Base-by-base conservation (phyloP, 83 land plant species). In the Thuja plicata region DNA sequence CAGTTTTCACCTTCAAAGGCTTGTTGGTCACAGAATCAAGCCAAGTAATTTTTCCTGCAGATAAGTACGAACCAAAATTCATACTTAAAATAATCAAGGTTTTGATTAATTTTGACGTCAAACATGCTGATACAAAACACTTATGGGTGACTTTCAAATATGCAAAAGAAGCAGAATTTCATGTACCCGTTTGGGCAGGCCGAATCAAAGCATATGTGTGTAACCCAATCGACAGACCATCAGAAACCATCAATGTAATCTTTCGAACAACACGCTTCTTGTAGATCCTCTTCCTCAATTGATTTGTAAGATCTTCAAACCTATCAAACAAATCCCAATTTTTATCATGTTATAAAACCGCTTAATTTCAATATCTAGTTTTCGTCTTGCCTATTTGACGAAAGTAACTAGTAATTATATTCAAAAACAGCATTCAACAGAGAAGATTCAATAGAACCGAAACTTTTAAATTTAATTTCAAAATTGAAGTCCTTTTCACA, bases 181-280 rank as follows among this genome's bases (percentile, higher is more conserved):
- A 16, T 88, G 43, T 88, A 97, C 98, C 99, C 84, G 99, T 93
- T 66, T 90, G 41, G 48, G 99, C 90, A 83, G 99, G 99, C 70
- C 99, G 99, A 74, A 98, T 88, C 90, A 98, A 89, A 40, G 99
- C 99, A 95, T 94, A 97, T 24, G 97, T 87, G 62, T 93, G 91
- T 74, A 98, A 85, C 83, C 95, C 95, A 89, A 98, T 97, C 8
- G 92, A 92, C 24, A 95, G 85, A 35, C 94, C 97, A 91, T 91
- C 86, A 83, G 95, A 89, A 48, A 98, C 87, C 12, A 90, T 84
- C 82, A 98, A 95, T 34, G 87, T 90, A 55, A 98, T 89, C 86
- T 92, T 95, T 66, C 93, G 91, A 66, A 97, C 92, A 85, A 88
- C 88, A 8, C 99, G 96, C 92, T 98, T 98, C 88, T 93, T 95